Evolutionary conservation across 225 moss, liverwort and hornwort species (phyloP), one percentile per base, ranked within the genome.

Genomic region (Sphagnum contortum): DNA sequence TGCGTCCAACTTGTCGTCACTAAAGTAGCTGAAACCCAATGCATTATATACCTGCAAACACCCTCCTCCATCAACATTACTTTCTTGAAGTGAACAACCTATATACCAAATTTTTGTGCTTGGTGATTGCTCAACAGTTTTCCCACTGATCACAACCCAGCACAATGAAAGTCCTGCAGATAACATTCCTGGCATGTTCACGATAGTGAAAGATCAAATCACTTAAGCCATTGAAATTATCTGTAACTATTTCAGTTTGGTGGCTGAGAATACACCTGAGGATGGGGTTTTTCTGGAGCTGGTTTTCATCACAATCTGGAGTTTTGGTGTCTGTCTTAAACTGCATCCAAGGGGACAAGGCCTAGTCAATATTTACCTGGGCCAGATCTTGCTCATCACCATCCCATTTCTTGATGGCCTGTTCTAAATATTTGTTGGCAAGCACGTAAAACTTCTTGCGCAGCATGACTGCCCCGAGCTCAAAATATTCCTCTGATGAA

Each of bases 371-470:
- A 29, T 29, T 29, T 9, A 91, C 96, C 93, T 93, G 93, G 49
- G 96, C 93, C 48, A 98, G 72, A 49, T 91, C 96, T 64, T 86
- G 91, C 70, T 98, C 90, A 62, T 93, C 93, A 70, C 91, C 96
- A 79, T 98, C 93, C 96, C 96, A 98, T 72, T 91, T 91, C 74
- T 93, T 93, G 62, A 98, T 98, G 3, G 96, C 96, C 66, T 93
- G 89, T 51, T 93, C 90, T 76, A 98, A 68, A 65, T 93, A 84
- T 72, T 88, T 93, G 65, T 91, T 98, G 60, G 96, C 90, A 57
- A 82, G 74, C 61, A 80, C 76, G 64, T 73, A 89, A 57, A 81
- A 89, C 68, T 98, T 93, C 71, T 93, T 93, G 50, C 96, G 81
- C 74, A 93, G 70, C 88, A 93, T 90, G 66, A 98, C 87, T 11